phyloP scores from a whole-genome alignment of 257 asterid species.

The Solanum pinnatisectum region DNA sequence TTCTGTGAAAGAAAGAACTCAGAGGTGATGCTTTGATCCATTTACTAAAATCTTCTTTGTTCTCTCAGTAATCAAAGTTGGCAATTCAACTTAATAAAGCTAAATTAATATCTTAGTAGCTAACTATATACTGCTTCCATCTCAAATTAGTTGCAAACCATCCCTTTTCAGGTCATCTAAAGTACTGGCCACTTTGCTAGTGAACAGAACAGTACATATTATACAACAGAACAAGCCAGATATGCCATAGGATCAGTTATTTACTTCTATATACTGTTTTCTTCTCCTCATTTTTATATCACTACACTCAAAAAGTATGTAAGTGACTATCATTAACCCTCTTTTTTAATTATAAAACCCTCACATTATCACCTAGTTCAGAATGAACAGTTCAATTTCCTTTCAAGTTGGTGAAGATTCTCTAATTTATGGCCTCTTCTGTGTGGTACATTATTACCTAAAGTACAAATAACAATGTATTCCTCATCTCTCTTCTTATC shows the following conservation, averaged over 20 bases:
- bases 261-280: neutral
- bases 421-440: neutral
- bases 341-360: neutral
- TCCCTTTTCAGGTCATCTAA: neutral
- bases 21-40: neutral
- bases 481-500: neutral
- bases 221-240: neutral
- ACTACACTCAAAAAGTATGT: neutral
- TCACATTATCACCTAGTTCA: neutral
- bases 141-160: neutral
- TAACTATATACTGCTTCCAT: neutral
- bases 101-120: neutral
- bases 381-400: neutral
- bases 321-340: neutral
- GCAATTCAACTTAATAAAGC: neutral
- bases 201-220: neutral
- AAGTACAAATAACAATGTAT: neutral
- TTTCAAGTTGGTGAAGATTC: neutral
- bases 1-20: neutral
- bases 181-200: neutral
- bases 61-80: neutral
- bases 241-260: neutral
- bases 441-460: neutral
- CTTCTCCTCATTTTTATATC: neutral
- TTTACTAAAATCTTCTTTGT: neutral